These are phyloP conservation scores for Eucalyptus caleyi DNA, from an alignment of 345 rosid species.

Conservation along the genomic window DNA sequence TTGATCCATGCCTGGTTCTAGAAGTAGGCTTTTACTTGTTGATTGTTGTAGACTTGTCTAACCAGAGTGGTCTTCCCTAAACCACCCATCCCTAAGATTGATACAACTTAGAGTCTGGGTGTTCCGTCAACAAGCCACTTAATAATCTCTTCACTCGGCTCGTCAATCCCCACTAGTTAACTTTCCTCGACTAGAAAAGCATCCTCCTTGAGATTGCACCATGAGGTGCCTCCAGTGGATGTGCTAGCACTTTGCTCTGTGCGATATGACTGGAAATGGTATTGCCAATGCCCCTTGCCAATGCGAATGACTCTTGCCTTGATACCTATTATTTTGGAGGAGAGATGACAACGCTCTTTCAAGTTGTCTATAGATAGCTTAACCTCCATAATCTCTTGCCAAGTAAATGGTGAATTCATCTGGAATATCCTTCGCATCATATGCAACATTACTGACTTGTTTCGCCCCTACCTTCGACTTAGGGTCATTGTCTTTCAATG, in stretches of 20 bases:
- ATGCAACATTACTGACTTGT: not conserved
- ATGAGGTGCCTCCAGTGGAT: not conserved
- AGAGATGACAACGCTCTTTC: not conserved
- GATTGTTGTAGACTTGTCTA: not conserved
- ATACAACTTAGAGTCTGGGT: not conserved
- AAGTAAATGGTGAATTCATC: not conserved
- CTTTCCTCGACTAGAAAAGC: not conserved
- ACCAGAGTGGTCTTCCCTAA: not conserved
- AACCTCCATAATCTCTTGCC: not conserved
- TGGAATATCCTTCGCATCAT: not conserved
- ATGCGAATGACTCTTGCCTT: not conserved
- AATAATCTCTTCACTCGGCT: not conserved
- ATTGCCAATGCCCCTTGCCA: not conserved
- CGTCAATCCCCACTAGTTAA: not conserved
- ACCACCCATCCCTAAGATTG: not conserved
- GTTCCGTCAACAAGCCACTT: not conserved
- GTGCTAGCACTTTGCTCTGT: not conserved
- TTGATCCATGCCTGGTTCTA: not conserved
- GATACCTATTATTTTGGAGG: not conserved
- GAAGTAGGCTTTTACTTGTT: not conserved
- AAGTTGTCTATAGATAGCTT: not conserved
- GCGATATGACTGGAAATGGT: not conserved
- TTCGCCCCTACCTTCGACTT: not conserved
- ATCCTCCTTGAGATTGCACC: not conserved
- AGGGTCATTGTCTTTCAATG: not conserved